These are phyloP conservation scores for Tulasnella sp. DNA, from an alignment of 768 basidiomycete genomes.

Conservation along the genomic window DNA sequence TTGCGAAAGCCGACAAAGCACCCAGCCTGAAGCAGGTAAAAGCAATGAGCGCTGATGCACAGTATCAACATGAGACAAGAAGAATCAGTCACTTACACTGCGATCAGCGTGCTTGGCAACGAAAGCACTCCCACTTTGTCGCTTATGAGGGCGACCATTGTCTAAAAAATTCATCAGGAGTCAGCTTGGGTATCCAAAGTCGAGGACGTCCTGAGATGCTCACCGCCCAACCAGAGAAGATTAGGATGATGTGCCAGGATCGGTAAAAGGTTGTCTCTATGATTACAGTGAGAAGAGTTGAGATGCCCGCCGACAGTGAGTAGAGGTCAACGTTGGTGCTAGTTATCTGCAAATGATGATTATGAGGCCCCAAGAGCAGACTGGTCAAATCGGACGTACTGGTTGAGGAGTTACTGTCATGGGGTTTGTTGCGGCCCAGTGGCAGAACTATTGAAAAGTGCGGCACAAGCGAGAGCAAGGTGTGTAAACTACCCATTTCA, in stretches of 20 bases:
- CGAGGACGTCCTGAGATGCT: background rate
- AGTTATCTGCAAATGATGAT: background rate
- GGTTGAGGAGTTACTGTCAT: background rate
- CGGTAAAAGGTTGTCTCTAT: constrained; percentile 52
- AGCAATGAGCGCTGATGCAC: background rate
- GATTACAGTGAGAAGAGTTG: constrained; percentile 44
- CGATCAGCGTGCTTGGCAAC: constrained; percentile 61
- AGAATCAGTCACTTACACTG: constrained; percentile 56
- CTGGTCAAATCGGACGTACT: background rate
- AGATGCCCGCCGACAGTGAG: background rate
- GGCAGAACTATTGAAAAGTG: background rate
- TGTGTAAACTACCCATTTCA: too few species aligned
- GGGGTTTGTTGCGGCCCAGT: background rate
- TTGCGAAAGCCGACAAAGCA: constrained; percentile 75
- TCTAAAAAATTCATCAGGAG: background rate
- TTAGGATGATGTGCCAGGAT: constrained; percentile 69
- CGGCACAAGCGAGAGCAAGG: background rate
- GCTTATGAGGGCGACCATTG: constrained; percentile 46
- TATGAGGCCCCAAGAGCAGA: background rate
- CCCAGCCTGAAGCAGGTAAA: constrained; percentile 46
- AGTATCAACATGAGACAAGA: background rate
- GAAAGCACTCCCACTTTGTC: constrained; percentile 49
- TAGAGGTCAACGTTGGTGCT: constrained; percentile 18
- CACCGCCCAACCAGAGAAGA: constrained; percentile 65
- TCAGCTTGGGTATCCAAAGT: background rate